Evolutionary conservation across 306 rosid species (phyloP).

Genomic region (Styphnolobium japonicum): DNA sequence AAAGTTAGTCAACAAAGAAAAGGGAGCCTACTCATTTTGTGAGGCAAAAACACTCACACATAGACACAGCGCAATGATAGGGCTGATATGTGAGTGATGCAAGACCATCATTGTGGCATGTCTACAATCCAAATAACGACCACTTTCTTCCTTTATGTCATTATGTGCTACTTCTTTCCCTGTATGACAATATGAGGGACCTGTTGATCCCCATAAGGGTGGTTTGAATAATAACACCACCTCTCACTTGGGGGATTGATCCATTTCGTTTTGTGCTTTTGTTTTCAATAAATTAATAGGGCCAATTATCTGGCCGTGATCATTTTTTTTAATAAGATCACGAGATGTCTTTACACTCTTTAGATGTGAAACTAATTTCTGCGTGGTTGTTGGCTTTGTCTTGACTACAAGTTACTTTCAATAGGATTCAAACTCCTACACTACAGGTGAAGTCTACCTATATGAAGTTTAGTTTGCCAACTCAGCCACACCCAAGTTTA

Average conservation of each 20-base stretch:
- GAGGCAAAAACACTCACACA: conserved; percentile 3
- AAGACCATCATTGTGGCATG: conserved; percentile 3
- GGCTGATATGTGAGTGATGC: neutral
- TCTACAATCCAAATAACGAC: neutral
- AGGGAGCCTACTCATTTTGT: conserved; percentile 20
- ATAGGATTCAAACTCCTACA: too few species aligned
- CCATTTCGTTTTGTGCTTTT: neutral
- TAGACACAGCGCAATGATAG: conserved; percentile 4
- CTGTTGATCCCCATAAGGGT: conserved; percentile 28
- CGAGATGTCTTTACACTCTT: too few species aligned
- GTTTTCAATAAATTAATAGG: neutral
- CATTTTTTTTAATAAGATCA: too few species aligned
- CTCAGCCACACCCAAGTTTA: too few species aligned
- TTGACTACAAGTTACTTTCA: too few species aligned
- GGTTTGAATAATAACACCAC: neutral
- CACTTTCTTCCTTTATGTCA: conserved; percentile 10
- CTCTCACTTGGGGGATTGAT: neutral
- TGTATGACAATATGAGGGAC: conserved; percentile 23
- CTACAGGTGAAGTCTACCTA: too few species aligned
- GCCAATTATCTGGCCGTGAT: neutral
- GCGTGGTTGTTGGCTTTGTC: too few species aligned
- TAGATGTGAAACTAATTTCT: too few species aligned
- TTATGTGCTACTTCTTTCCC: conserved; percentile 15
- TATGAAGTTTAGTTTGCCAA: too few species aligned
- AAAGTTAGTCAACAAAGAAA: conserved; percentile 7